Evolutionary conservation across 768 basidiomycete genomes (phyloP).

Genomic region (Rickenella mellea): DNA sequence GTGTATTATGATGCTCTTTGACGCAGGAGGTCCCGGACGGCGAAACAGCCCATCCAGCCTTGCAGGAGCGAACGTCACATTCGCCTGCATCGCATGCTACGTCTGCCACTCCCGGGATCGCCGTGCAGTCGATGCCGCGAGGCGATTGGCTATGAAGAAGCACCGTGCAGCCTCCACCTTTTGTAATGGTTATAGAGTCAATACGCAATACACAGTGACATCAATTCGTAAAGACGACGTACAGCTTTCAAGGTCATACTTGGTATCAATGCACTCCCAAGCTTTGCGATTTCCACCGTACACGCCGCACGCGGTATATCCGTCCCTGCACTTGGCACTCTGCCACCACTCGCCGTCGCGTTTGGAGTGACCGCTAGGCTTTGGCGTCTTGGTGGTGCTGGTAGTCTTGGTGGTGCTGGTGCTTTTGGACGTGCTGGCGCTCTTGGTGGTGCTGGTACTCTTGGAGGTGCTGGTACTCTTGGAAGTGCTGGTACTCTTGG

Average conservation of each 20-base stretch:
- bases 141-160: constrained; percentile 19
- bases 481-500: too few relatives aligned
- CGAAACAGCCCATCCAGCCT: constrained; percentile 22
- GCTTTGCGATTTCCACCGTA: constrained; percentile 25
- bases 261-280: constrained; percentile 42
- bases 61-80: constrained; percentile 37
- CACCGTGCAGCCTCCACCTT: constrained; percentile 42
- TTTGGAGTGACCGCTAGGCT: too few relatives aligned
- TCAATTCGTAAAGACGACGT: constrained; percentile 16
- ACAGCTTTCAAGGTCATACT: constrained; percentile 44
- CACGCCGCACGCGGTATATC: constrained; percentile 40
- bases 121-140: constrained; percentile 41
- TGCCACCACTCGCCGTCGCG: too few relatives aligned
- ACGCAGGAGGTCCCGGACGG: background rate
- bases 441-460: too few relatives aligned
- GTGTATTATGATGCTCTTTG: background rate
- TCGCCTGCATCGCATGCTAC: constrained; percentile 36
- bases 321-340: too few relatives aligned
- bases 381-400: too few relatives aligned
- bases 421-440: too few relatives aligned
- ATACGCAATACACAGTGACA: too few relatives aligned
- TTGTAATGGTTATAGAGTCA: too few relatives aligned
- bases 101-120: constrained; percentile 36
- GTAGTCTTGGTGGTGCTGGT: too few relatives aligned
- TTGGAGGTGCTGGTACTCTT: too few relatives aligned